Percentiles rank a stretch among this genome's conserved stretches.
phyloP scores from a whole-genome alignment of 2,329 filamentous ascomycete species.

The Zymoseptoria brevis region DNA sequence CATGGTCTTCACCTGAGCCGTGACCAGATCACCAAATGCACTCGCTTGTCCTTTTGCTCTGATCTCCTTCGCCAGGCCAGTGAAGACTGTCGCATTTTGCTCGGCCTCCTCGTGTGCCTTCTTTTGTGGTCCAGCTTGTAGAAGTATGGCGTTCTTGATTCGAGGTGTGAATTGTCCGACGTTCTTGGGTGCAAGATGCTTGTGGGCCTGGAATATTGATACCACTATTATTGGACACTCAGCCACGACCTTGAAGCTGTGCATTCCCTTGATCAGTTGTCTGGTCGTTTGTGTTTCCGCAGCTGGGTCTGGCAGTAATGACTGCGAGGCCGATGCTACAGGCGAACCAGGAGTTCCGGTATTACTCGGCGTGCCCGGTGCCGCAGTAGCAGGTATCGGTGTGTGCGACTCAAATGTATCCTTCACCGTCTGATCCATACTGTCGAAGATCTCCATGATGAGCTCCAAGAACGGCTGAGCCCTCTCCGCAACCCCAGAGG shows the following conservation, averaged over 20 bases:
- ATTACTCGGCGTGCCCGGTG: slow-evolving; percentile 57
- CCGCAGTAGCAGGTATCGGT: slow-evolving; percentile 49
- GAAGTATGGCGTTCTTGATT: slow-evolving; percentile 80
- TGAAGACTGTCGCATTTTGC: slow-evolving; percentile 73
- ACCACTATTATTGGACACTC: slow-evolving; percentile 99
- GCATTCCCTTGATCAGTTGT: slow-evolving; percentile 84
- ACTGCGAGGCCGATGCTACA: slow-evolving; percentile 59
- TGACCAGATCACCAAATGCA: slow-evolving; percentile 96
- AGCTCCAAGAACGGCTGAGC: slow-evolving; percentile 85
- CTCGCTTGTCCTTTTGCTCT: slow-evolving; percentile 62
- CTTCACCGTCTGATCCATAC: slow-evolving; percentile 88
- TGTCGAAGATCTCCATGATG: slow-evolving; percentile 92
- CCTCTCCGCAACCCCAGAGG: slow-evolving; percentile 57
- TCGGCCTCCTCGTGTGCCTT: slow-evolving; percentile 82
- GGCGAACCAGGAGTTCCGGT: slow-evolving; percentile 72
- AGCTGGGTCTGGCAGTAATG: slow-evolving; percentile 56
- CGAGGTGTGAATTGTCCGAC: slow-evolving; percentile 87
- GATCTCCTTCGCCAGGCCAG: slow-evolving; percentile 86
- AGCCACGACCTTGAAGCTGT: slow-evolving; percentile 96
- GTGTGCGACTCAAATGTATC: slow-evolving; percentile 75
- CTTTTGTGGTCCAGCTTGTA: slow-evolving; percentile 89
- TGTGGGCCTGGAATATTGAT: slow-evolving; percentile 92
- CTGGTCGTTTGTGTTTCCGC: slow-evolving; percentile 68
- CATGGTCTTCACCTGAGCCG: slow-evolving; percentile 98
- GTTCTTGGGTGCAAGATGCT: slow-evolving; percentile 68